These are phyloP conservation scores for Aureobasidium sp. DNA, from an alignment of 2,329 filamentous ascomycete species.

Conservation along the genomic window DNA sequence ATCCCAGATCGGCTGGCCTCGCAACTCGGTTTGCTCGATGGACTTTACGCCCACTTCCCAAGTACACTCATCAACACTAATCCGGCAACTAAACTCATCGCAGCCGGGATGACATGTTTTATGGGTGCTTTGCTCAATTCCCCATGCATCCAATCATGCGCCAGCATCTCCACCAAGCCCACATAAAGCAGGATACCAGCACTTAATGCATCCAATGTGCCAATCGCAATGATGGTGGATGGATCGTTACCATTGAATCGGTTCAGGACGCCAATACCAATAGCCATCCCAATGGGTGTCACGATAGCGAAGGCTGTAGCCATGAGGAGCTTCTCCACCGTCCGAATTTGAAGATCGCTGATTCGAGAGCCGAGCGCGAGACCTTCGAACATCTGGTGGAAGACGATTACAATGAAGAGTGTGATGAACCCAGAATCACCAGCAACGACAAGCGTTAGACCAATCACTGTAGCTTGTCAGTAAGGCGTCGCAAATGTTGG, in stretches of 20 bases:
- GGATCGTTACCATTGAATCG: slow-evolving; percentile 67
- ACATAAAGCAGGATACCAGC: slow-evolving; percentile 77
- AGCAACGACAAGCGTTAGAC: slow-evolving; percentile 52
- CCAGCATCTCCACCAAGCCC: slow-evolving; percentile 73
- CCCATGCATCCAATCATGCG: slow-evolving; percentile 59
- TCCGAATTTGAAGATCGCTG: slow-evolving; percentile 46
- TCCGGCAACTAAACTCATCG: slow-evolving; percentile 49
- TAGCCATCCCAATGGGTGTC: slow-evolving; percentile 73
- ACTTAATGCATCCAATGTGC: slow-evolving; percentile 65
- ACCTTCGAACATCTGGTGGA: slow-evolving; percentile 74
- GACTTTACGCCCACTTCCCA: slow-evolving; percentile 61
- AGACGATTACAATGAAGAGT: slow-evolving; percentile 58
- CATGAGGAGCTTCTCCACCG: slow-evolving; percentile 52
- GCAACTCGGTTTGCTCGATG: background rate
- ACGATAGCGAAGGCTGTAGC: slow-evolving; percentile 60
- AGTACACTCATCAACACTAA: slow-evolving; percentile 64
- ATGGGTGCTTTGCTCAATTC: slow-evolving; percentile 42
- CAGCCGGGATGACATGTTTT: slow-evolving; percentile 43
- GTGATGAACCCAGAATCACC: slow-evolving; percentile 47
- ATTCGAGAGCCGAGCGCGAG: slow-evolving; percentile 67
- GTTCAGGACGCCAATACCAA: slow-evolving; percentile 65
- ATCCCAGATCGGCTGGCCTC: too few relatives aligned
- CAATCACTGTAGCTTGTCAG: slow-evolving; percentile 46
- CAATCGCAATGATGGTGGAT: slow-evolving; percentile 62
- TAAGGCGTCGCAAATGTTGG: background rate